Evolutionary conservation across 2,329 filamentous ascomycete genomes (phyloP).

Genomic region (Apiospora kogelbergensis): DNA sequence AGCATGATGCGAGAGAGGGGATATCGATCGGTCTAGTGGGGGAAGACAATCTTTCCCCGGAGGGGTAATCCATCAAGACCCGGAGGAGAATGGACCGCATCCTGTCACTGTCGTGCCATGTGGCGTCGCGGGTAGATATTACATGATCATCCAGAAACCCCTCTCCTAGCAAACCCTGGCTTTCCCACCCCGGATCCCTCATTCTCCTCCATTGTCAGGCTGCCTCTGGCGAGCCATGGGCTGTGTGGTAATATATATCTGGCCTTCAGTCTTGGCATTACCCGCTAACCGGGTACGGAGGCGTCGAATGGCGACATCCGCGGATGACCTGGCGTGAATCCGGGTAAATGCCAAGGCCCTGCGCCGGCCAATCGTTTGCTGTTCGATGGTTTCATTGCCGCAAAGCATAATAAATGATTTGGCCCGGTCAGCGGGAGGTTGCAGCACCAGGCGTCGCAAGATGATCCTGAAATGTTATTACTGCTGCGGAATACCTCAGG

Average conservation of each 20-base stretch:
- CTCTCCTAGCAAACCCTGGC: neutral
- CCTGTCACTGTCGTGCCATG: neutral
- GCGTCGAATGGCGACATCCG: neutral
- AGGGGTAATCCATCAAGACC: neutral
- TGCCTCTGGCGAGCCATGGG: neutral
- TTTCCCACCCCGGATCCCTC: neutral
- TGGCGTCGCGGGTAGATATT: neutral
- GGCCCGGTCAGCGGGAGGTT: neutral
- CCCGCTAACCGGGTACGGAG: neutral
- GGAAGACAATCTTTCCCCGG: neutral
- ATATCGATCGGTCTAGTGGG: neutral
- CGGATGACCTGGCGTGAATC: neutral
- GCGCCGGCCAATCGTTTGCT: neutral
- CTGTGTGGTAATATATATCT: neutral
- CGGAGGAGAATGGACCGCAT: neutral
- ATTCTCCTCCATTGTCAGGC: neutral
- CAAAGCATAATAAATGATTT: neutral
- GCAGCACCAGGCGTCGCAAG: neutral
- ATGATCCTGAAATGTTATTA: neutral
- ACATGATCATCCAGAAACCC: neutral
- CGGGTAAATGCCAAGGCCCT: neutral
- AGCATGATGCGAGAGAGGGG: neutral
- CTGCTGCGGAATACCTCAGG: neutral
- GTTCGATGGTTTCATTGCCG: neutral
- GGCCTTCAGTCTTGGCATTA: neutral